Base-by-base conservation (phyloP, 495 filamentous ascomycete species). In the Xylaria venustula region DNA sequence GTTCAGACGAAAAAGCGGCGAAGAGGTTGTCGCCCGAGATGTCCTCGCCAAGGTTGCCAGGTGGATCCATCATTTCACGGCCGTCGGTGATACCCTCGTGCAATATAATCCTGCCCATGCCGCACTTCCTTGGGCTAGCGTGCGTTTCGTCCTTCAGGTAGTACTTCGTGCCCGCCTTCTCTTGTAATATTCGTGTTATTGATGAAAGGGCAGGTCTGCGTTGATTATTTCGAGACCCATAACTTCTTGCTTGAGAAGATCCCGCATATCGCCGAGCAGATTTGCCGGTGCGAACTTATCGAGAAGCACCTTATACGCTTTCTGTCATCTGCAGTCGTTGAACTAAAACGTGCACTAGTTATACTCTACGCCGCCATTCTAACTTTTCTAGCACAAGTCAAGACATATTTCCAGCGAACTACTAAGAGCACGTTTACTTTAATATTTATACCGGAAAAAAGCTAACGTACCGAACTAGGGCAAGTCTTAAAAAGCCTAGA, bases 101-200 rank as follows among this genome's bases (percentile, higher is more conserved):
- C 70, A 75, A 44, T 75, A 73, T 66, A 76, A 81, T 68, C 74
- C 78, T 9, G 67, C 40, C 1, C 76, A 81, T 70, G 71, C 73
- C 11, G 70, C 74, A 14, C 63, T 82, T 45, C 78, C 79, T 7
- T 81, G 79, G 79, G 79, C 79, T 11, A 73, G 53, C 1, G 61
- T 80, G 14, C 62, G 75, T 11, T 76, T 81, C 44, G 34, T 81
- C 1, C 62, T 81, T 17, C 67, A 75, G 58, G 23, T 42, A n/a
- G n/a, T 42, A n/a, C n/a, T n/a, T n/a, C n/a, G n/a, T n/a, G n/a
- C n/a, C n/a, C n/a, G n/a, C n/a, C n/a, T n/a, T n/a, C n/a, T n/a
- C n/a, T n/a, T n/a, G n/a, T n/a, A n/a, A n/a, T n/a, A n/a, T n/a
- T n/a, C n/a, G n/a, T n/a, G n/a, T n/a, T n/a, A n/a, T n/a, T n/a